A percentile compares a stretch with the other conserved stretches of the same genome.
These are phyloP conservation scores for Metschnikowia cubensis DNA, from an alignment of 805 yeast genomes.

Conservation along the genomic window DNA sequence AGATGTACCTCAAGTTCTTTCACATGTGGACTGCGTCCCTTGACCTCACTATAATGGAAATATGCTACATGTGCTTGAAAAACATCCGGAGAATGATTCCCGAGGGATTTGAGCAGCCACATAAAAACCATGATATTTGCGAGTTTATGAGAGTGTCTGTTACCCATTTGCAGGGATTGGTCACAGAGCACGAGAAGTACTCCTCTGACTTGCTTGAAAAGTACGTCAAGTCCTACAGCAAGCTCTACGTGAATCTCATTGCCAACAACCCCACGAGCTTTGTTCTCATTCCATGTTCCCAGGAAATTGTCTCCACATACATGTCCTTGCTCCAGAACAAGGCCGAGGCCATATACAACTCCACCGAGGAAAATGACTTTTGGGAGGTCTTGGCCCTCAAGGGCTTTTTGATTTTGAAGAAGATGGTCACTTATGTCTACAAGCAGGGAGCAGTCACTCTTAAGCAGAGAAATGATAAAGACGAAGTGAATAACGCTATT, in stretches of 20 bases:
- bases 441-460: slow-evolving; percentile 66
- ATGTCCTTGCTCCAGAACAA: slow-evolving; percentile 58
- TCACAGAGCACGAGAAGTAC: slow-evolving; percentile 49
- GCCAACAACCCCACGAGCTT: slow-evolving; percentile 65
- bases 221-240: slow-evolving; percentile 70
- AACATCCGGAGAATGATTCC: slow-evolving; percentile 66
- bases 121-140: slow-evolving; percentile 51
- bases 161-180: slow-evolving; percentile 55
- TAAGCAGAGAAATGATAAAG: slow-evolving; percentile 60
- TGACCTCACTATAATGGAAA: slow-evolving; percentile 58
- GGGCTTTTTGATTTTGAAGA: slow-evolving; percentile 60
- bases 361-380: slow-evolving; percentile 53
- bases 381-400: slow-evolving; percentile 76
- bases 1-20: slow-evolving; percentile 56
- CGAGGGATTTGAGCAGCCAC: slow-evolving; percentile 72
- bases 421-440: slow-evolving; percentile 55
- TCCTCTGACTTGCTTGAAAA: slow-evolving; percentile 55
- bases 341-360: slow-evolving; percentile 61
- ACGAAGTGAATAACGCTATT: slow-evolving; percentile 58
- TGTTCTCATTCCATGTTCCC: slow-evolving; percentile 60
- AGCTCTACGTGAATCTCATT: slow-evolving; percentile 61
- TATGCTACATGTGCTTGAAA: slow-evolving; percentile 76
- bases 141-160: slow-evolving; percentile 59
- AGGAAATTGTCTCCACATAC: slow-evolving; percentile 57
- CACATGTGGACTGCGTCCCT: slow-evolving; percentile 55